phyloP scores from a whole-genome alignment of 352 stramenopile species.

The Thalassiosira hispida region DNA sequence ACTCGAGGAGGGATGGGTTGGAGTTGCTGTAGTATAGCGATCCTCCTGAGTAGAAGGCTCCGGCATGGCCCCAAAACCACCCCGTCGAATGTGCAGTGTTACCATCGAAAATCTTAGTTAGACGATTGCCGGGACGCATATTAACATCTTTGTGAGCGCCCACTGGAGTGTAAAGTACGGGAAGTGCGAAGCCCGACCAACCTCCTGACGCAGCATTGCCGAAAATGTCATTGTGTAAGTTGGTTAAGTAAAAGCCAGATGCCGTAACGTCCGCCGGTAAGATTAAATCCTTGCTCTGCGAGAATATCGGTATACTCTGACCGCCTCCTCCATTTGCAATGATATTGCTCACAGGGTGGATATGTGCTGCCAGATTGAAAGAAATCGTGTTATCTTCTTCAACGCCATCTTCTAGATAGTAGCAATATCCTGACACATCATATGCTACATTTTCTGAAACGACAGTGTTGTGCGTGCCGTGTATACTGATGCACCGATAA shows the following conservation, averaged over 20 bases:
- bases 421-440: conserved; percentile 67
- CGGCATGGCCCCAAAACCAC: conserved; percentile 51
- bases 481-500: conserved; percentile 57
- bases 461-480: conserved; percentile 35
- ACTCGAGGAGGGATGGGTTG: no score
- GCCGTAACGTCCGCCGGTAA: conserved; percentile 66
- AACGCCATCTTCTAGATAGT: conserved; percentile 73
- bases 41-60: conserved; percentile 54
- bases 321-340: conserved; percentile 12
- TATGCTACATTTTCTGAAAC: conserved; percentile 68
- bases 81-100: conserved; percentile 59
- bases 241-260: conserved; percentile 71
- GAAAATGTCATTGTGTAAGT: conserved; percentile 64
- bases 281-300: conserved; percentile 33
- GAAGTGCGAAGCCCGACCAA: conserved; percentile 66
- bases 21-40: conserved; percentile 60
- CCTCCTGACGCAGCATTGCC: conserved; percentile 69
- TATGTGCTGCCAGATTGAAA: conserved; percentile 72
- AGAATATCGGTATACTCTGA: conserved; percentile 22
- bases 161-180: conserved; percentile 46
- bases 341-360: conserved; percentile 48
- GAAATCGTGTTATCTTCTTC: conserved; percentile 67
- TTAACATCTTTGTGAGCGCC: conserved; percentile 31
- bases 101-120: conserved; percentile 40
- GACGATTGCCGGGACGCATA: conserved; percentile 24